Conservation (phyloP, 2,329 filamentous ascomycete genomes). For the Curvularia spicifera region DNA sequence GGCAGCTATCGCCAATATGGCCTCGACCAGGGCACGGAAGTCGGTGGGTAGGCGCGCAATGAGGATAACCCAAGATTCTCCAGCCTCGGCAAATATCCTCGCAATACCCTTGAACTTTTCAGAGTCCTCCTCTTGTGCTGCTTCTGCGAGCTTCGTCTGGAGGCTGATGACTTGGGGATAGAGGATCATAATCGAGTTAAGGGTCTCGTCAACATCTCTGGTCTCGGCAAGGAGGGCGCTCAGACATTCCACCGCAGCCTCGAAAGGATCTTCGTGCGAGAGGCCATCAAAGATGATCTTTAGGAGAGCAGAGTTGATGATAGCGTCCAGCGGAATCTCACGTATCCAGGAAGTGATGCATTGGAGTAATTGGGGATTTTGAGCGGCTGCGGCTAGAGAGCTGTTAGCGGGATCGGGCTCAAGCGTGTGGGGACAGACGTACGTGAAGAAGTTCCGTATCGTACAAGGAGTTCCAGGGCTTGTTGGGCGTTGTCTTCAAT, state of each 20-base stretch:
- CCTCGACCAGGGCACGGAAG: conserved; percentile 85
- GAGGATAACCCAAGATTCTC: conserved; percentile 90
- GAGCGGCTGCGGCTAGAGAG: conserved; percentile 68
- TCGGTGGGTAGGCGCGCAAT: conserved; percentile 83
- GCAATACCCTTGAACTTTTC: conserved; percentile 89
- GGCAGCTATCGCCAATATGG: conserved; percentile 88
- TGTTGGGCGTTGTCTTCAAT: conserved; percentile 88
- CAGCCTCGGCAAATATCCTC: conserved; percentile 88
- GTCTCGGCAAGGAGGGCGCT: conserved; percentile 93
- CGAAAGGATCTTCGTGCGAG: conserved; percentile 76
- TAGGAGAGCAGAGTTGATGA: conserved; percentile 85
- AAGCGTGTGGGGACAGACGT: conserved; percentile 49
- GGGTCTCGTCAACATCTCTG: conserved; percentile 87
- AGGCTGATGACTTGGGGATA: conserved; percentile 82
- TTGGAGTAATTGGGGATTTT: conserved; percentile 88
- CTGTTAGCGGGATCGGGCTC: conserved; percentile 19
- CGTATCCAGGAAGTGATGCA: conserved; percentile 97
- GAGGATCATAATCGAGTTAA: conserved; percentile 79
- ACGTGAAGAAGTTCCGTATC: conserved; percentile 92
- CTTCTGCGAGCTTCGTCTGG: conserved; percentile 75
- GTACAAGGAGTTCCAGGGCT: conserved; percentile 84
- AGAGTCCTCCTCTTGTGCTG: conserved; percentile 79
- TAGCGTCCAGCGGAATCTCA: conserved; percentile 82
- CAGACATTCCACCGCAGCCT: conserved; percentile 88
- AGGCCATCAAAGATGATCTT: conserved; percentile 80